Base-by-base conservation (phyloP, 73 alveolate species). In the Halteria grandinella region DNA sequence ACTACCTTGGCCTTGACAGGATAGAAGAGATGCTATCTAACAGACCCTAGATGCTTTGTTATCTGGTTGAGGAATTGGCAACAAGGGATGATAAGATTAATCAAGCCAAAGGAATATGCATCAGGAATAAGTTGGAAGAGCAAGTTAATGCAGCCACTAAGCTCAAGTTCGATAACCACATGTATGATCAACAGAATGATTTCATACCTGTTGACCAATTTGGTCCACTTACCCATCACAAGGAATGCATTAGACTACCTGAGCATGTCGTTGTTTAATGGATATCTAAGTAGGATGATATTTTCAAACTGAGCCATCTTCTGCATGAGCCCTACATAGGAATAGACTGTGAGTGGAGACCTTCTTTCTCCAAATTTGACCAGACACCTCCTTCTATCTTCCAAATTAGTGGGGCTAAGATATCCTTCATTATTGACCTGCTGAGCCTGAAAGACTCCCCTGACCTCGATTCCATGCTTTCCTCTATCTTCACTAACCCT, bases 321-420 rank as follows among this genome's bases (percentile, higher is more conserved):
- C 41, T 69, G 29, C 49, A 48, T 14, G 83, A 57, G n/a, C 7
- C 45, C 44, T 55, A 57, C 69, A 49, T 90, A 18, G 98, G 98
- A 47, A 79, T 93, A 24, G 98, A 93, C 66, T 64, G 94, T 10
- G 98, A 93, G 55, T 93, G 98, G 98, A 79, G 75, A 83, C 97
- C 93, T 54, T 37, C 66, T 25, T 48, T 93, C 15, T 63, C 79
- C 0, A 59, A 72, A 24, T 85, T 77, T 79, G 84, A 82, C 41
- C 72, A 87, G 28, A 58, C 78, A 23, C 71, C 70, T n/a, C 89
- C 89, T 21, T 66, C 97, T 25, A 57, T 93, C 31, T 73, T 93
- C 57, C 94, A 93, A 72, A 80, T 93, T 27, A 75, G 89, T 70
- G 91, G 80, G 40, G 86, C 77, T 33, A 76, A 90, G 33, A 69